Percentiles rank a stretch among this genome's conserved stretches.
These are phyloP conservation scores for Chenopodium suecicum DNA, from an alignment of 148 eudicot species.

Conservation along the genomic window DNA sequence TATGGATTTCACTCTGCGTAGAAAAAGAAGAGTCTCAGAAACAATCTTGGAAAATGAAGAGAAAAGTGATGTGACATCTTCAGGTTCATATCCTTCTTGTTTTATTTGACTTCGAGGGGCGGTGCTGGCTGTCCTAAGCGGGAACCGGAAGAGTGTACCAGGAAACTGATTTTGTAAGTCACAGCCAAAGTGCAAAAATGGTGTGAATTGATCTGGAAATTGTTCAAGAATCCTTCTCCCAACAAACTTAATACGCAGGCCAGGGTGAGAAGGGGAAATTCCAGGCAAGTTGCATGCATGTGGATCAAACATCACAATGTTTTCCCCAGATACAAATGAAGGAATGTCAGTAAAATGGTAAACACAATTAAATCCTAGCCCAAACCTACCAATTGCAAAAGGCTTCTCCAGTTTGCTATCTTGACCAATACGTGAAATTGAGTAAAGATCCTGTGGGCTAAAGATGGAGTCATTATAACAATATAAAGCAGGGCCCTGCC, in stretches of 20 bases:
- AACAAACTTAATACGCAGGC: conserved; percentile 84
- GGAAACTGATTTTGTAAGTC: conserved; percentile 84
- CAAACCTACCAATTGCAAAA: conserved; percentile 97
- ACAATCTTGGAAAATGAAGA: conserved; percentile 91
- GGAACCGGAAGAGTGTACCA: conserved; percentile 97
- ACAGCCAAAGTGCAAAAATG: conserved; percentile 91
- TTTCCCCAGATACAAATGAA: conserved; percentile 95
- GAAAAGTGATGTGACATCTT: conserved; percentile 85
- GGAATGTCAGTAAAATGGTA: conserved; percentile 97
- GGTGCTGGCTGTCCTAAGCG: conserved; percentile 66
- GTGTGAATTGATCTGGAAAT: conserved; percentile 99
- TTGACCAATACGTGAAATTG: conserved; percentile 98
- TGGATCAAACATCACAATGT: conserved; percentile 97
- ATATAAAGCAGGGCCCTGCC: conserved; percentile 99
- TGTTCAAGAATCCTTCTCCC: conserved; percentile 88
- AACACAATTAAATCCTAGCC: conserved; percentile 96
- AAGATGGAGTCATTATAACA: conserved; percentile 94
- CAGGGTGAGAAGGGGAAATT: conserved; percentile 97
- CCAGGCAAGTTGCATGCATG: conserved; percentile 98
- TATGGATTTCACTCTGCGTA: conserved; percentile 85
- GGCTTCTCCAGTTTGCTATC: conserved; percentile 98
- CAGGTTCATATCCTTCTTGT: conserved; percentile 81
- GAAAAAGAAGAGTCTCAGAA: conserved; percentile 80
- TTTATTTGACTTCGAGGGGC: conserved; percentile 95
- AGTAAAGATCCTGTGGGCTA: conserved; percentile 88